A percentile compares a stretch with the other conserved stretches of the same genome.
phyloP scores from a whole-genome alignment of 2,329 filamentous ascomycete species.

The Aspergillus quadrilineatus region DNA sequence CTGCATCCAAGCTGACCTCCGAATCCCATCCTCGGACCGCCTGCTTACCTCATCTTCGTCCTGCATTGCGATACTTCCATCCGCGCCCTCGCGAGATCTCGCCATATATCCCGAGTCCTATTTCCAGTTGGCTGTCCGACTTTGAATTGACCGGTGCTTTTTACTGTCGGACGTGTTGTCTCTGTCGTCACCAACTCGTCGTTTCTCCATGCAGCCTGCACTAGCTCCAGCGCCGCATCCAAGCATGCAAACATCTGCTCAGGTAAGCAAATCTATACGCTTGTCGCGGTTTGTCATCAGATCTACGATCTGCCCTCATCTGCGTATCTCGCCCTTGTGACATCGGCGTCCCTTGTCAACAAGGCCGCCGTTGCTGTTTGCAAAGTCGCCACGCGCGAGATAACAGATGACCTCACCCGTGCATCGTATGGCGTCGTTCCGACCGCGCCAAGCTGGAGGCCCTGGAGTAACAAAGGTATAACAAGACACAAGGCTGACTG shows the following conservation, averaged over 20 bases:
- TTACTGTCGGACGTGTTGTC: slow-evolving; percentile 19
- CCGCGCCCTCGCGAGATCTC: slow-evolving; percentile 11
- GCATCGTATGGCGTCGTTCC: not conserved
- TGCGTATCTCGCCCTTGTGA: not conserved
- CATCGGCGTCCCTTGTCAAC: not conserved
- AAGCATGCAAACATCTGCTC: slow-evolving; percentile 50
- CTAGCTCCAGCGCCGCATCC: slow-evolving; percentile 51
- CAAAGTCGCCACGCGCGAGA: slow-evolving; percentile 2
- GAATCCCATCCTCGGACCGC: not conserved
- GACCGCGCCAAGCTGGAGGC: slow-evolving; percentile 13
- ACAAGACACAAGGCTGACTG: slow-evolving; percentile 12
- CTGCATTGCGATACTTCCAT: slow-evolving; percentile 24
- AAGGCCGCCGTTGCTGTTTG: not conserved
- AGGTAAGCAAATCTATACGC: slow-evolving; percentile 50
- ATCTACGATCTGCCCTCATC: slow-evolving; percentile 16
- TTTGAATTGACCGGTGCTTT: slow-evolving; percentile 19
- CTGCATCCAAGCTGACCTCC: slow-evolving; percentile 17
- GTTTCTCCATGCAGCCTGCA: slow-evolving; percentile 44
- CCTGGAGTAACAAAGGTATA: not conserved
- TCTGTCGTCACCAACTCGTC: slow-evolving; percentile 15
- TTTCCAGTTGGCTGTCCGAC: slow-evolving; percentile 3
- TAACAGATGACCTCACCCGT: slow-evolving; percentile 9
- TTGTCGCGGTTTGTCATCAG: slow-evolving; percentile 40
- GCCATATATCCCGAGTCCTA: slow-evolving; percentile 5
- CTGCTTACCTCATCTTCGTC: slow-evolving; percentile 40